Evolutionary conservation across 495 filamentous ascomycete species (phyloP), one percentile per base, ranked within the genome.

Genomic region (Aspergillus steynii): DNA sequence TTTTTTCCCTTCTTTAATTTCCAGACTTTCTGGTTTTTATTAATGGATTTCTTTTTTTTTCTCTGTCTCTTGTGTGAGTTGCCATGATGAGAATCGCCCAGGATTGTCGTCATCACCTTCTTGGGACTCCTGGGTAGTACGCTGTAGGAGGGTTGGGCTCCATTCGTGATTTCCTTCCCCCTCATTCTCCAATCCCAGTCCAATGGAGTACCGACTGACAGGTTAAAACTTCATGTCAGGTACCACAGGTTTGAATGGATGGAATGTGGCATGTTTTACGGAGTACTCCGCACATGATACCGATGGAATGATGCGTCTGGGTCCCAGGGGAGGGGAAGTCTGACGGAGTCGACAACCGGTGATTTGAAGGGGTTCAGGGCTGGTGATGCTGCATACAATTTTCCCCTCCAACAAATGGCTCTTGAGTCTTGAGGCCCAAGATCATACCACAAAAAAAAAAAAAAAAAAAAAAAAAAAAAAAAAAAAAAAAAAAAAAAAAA

Each of bases 1-100:
- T 53, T 34, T 2, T 53, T 32, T 49, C 5, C 49, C 25, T 4
- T 51, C 5, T 15, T 6, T 27, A 29, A 29, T 52, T 52, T 52
- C 29, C 20, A 27, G 48, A 7, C 29, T 52, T 52, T 52, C 15
- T 52, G n/a, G 27, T 29, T 52, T 37, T 34, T 14, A 14, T 42
- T 14, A 14, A 7, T 37, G 8, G 20, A n/a, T 53, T 53, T n/a
- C 5, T 53, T 32, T 31, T 53, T 53, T 32, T 53, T 32, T 53
- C 12, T 29, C 6, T 6, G 6, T 29, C 50, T 42, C 12, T 12
- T 42, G 37, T 42, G 1, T 12, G 37, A 42, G 10, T 42, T 42
- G 37, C 37, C 37, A 42, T 42, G 37, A 42, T 12, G 37, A 42
- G 37, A 42, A 42, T 10, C 37, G 37, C 10, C 12, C 9, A 42